These are phyloP conservation scores for Albifimbria verrucaria DNA, from an alignment of 2,329 filamentous ascomycete species.

Conservation along the genomic window DNA sequence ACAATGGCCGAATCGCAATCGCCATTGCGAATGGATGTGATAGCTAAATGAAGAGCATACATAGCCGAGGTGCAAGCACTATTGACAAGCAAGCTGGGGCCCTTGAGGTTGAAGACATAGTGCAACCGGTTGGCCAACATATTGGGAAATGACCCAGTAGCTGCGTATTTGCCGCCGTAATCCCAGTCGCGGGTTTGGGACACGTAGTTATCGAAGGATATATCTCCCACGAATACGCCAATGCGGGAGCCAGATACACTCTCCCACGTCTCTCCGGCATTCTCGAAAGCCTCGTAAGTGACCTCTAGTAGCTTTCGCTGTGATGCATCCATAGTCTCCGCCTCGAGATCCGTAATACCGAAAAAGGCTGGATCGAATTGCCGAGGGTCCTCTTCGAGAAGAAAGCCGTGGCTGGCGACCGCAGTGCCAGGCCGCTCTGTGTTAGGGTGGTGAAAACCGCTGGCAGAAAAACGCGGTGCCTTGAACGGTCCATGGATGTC, in stretches of 20 bases:
- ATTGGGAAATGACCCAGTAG: background rate
- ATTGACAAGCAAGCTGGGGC: background rate
- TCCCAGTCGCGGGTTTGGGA: slow-evolving; percentile 1
- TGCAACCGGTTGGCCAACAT: slow-evolving; percentile 10
- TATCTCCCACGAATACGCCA: background rate
- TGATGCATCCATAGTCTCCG: background rate
- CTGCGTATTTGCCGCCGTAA: background rate
- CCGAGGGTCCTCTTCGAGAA: background rate
- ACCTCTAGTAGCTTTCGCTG: background rate
- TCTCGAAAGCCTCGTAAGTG: background rate
- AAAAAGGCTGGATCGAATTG: background rate
- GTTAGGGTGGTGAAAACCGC: background rate
- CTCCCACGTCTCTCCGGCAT: background rate
- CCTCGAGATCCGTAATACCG: background rate
- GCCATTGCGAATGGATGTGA: background rate
- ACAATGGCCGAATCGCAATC: slow-evolving; percentile 1
- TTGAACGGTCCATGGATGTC: background rate
- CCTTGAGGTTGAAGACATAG: slow-evolving; percentile 9
- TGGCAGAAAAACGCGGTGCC: background rate
- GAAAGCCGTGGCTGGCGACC: background rate
- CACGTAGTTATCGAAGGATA: background rate
- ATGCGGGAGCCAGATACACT: background rate
- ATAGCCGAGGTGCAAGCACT: background rate
- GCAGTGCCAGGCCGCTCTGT: background rate
- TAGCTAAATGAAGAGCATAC: background rate